Percentiles rank a stretch among this genome's conserved stretches.
Conservation (phyloP, 1,284 basidiomycete species). For the Sanghuangporus baumii region DNA sequence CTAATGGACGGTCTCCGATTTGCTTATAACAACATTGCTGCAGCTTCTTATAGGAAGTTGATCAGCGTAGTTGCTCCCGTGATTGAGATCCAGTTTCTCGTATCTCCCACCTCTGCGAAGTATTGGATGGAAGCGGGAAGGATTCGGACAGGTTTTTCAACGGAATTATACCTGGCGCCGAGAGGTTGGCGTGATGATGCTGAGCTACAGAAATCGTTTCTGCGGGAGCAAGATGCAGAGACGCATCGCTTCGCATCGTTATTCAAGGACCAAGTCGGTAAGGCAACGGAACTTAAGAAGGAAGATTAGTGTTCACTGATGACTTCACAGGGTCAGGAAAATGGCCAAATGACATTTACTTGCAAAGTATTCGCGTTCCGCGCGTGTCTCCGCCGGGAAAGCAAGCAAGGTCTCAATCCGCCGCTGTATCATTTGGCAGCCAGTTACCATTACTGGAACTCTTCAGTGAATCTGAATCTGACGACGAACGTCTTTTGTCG, state of each 20-base stretch:
- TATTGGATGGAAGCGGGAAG: conserved; percentile 69
- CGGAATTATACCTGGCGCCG: conserved; percentile 70
- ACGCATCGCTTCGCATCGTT: conserved; percentile 9
- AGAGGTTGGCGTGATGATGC: conserved; percentile 50
- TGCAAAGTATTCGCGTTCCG: conserved; percentile 1
- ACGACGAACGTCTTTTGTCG: conserved; percentile 54
- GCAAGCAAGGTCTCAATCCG: background rate
- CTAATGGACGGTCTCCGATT: conserved; percentile 57
- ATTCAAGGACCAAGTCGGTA: background rate
- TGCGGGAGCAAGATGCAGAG: conserved; percentile 61
- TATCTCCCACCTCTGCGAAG: conserved; percentile 34
- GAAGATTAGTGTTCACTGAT: background rate
- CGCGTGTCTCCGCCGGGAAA: background rate
- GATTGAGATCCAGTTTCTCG: conserved; percentile 39
- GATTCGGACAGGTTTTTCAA: conserved; percentile 45
- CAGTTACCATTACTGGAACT: background rate
- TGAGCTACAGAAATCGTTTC: conserved; percentile 55
- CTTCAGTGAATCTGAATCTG: conserved; percentile 47
- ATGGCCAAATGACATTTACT: conserved; percentile 5
- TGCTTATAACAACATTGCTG: conserved; percentile 70
- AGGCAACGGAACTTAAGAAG: background rate
- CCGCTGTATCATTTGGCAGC: background rate
- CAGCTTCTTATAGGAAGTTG: conserved; percentile 55
- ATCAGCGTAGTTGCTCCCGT: conserved; percentile 51
- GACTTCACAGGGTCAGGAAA: background rate